A percentile compares a stretch with the other conserved stretches of the same genome.
phyloP scores from a whole-genome alignment of 176 grass and related monocot genomes.

The Rhynchospora tenuis region DNA sequence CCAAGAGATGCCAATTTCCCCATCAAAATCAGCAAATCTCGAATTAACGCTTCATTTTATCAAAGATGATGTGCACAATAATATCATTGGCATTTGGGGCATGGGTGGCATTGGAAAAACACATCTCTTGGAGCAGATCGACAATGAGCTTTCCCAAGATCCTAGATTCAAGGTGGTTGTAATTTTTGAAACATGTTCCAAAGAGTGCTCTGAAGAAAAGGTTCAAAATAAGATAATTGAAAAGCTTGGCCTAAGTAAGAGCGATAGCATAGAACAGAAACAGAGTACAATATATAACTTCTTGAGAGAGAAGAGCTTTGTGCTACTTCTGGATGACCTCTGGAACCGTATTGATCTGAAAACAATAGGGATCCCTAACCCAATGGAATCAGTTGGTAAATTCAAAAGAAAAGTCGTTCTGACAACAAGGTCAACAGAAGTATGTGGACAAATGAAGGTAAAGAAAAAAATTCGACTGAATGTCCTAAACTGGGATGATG shows the following conservation, averaged over 20 bases:
- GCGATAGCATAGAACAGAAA: conserved; percentile 4
- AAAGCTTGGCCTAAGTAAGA: neutral
- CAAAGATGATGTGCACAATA: neutral
- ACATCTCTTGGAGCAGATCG: conserved; percentile 1
- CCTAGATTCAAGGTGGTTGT: conserved; percentile 18
- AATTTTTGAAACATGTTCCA: conserved; percentile 7
- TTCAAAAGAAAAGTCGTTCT: conserved; percentile 15
- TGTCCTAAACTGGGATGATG: neutral
- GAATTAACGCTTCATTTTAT: conserved; percentile 8
- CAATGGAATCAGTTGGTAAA: neutral
- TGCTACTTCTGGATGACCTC: neutral
- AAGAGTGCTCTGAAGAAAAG: neutral
- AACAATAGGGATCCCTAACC: conserved; percentile 8
- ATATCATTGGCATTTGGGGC: too few species aligned
- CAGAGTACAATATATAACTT: too few species aligned
- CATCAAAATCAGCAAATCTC: neutral
- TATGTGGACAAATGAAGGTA: conserved; percentile 18
- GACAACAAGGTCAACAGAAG: conserved; percentile 1
- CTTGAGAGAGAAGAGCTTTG: too few species aligned
- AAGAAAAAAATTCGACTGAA: neutral
- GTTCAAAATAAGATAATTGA: neutral
- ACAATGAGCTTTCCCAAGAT: neutral
- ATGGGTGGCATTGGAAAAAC: too few species aligned
- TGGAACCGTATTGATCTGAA: conserved; percentile 24
- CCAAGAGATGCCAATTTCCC: neutral